Evolutionary conservation across 2,329 filamentous ascomycete genomes (phyloP).

Genomic region (Cladosporium cucumerinum): DNA sequence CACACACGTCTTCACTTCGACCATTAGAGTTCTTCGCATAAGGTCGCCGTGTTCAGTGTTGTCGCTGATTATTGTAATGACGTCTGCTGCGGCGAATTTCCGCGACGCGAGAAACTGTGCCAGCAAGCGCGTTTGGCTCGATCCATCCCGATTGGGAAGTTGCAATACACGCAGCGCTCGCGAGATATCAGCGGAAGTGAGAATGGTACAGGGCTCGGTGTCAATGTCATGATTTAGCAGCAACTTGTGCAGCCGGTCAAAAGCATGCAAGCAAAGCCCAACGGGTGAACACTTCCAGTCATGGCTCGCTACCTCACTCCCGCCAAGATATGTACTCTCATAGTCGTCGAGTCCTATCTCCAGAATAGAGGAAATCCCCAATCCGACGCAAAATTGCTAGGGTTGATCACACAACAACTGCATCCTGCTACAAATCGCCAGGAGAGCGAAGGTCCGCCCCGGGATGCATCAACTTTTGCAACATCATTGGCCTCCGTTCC

Average conservation of each 20-base stretch:
- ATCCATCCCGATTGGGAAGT: conserved; percentile 2
- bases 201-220: neutral
- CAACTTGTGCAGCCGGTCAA: neutral
- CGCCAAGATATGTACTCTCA: conserved; percentile 77
- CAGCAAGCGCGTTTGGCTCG: neutral
- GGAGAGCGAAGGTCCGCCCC: conserved; percentile 42
- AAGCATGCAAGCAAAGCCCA: conserved; percentile 19
- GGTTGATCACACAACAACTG: conserved; percentile 61
- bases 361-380: conserved; percentile 6
- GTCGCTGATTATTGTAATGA: conserved; percentile 1
- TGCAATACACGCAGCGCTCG: neutral
- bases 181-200: neutral
- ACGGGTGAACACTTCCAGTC: conserved; percentile 1
- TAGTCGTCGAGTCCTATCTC: conserved; percentile 73
- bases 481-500: conserved; percentile 15
- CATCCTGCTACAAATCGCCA: conserved; percentile 20
- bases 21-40: neutral
- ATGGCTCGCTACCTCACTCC: conserved; percentile 88
- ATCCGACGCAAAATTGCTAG: conserved; percentile 54
- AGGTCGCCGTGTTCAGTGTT: neutral
- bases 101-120: neutral
- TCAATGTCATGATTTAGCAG: neutral
- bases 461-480: conserved; percentile 39
- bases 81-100: conserved; percentile 10
- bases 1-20: neutral